Base-by-base conservation (phyloP, 306 rosid species). In the Ceratonia siliqua region DNA sequence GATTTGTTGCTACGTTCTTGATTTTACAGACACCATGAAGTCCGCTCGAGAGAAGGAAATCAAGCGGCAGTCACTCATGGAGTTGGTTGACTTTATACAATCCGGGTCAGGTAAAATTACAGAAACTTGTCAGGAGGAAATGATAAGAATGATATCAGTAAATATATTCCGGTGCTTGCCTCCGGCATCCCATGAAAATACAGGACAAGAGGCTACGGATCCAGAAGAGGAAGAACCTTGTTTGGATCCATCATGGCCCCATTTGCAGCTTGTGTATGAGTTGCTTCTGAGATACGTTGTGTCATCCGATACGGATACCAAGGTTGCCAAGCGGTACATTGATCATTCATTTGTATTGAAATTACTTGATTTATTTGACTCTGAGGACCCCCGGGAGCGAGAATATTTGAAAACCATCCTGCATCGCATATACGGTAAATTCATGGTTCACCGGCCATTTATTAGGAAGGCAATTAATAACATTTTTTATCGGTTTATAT, bases 381-480 rank as follows among this genome's bases (percentile, higher is more conserved):
- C 98, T 0, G 98, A 94, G 88, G 98, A 94, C 42, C 97, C 91
- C 0, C 85, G 98, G 0, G 98, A 94, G 85, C 89, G 98, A 6
- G 98, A 94, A 72, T 94, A 89, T 72, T 86, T 94, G 86, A 94
- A 94, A 81, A 91, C 92, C 35, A 94, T 94, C 11, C 83, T 94
- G 81, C 98, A 94, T 48, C 94, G 98, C 15, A 85, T 94, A 63
- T 94, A 94, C 54, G 98, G 98, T 1, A 94, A 94, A 74, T 94
- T 94, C 85, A 94, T 94, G 98, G 98, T 94, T 75, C 98, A 91
- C 68, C 83, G 98, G 15, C 98, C 98, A 0, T 94, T 87, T 64
- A 89, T 94, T 70, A 88, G 98, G 82, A 91, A 90, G 84, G 97
- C 91, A 0, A 94, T 94, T 58, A 94, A 94, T 73, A 94, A 94